phyloP scores from a whole-genome alignment of 768 basidiomycete genomes.

The Rubroboletus satanas region DNA sequence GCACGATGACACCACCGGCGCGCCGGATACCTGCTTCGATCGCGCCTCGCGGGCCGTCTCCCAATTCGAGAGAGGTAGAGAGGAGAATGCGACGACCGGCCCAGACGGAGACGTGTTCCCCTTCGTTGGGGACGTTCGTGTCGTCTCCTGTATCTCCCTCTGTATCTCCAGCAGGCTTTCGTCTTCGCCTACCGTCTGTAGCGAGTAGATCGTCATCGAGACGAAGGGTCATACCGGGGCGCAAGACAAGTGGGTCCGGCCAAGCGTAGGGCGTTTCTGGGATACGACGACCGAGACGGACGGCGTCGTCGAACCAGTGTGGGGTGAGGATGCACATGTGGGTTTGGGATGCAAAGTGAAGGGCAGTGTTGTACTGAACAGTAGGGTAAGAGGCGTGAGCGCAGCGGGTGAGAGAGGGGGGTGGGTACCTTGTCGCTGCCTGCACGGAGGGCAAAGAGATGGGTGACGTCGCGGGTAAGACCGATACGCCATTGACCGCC shows the following conservation, averaged over 20 bases:
- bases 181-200: constrained; percentile 19
- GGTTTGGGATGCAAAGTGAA: constrained; percentile 57
- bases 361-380: constrained; percentile 40
- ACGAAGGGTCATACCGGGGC: constrained; percentile 19
- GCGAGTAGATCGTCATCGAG: constrained; percentile 14
- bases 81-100: constrained; percentile 57
- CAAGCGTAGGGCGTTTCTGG: constrained; percentile 60
- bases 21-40: constrained; percentile 58
- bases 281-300: constrained; percentile 53
- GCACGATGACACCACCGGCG: constrained; percentile 55
- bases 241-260: constrained; percentile 63
- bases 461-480: constrained; percentile 83
- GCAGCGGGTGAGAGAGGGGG: not conserved
- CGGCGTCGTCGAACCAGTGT: constrained; percentile 87
- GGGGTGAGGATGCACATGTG: constrained; percentile 73
- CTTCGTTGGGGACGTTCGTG: constrained; percentile 8
- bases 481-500: constrained; percentile 80
- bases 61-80: constrained; percentile 53
- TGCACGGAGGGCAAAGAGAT: constrained; percentile 62
- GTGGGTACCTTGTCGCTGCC: constrained; percentile 41
- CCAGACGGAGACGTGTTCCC: constrained; percentile 52
- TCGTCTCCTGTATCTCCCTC: constrained; percentile 19
- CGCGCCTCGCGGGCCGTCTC: constrained; percentile 43
- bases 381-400: not conserved
- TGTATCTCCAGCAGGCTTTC: constrained; percentile 24